These are phyloP conservation scores for Globisporangium emineosum DNA, from an alignment of 352 stramenopile species.

Conservation along the genomic window DNA sequence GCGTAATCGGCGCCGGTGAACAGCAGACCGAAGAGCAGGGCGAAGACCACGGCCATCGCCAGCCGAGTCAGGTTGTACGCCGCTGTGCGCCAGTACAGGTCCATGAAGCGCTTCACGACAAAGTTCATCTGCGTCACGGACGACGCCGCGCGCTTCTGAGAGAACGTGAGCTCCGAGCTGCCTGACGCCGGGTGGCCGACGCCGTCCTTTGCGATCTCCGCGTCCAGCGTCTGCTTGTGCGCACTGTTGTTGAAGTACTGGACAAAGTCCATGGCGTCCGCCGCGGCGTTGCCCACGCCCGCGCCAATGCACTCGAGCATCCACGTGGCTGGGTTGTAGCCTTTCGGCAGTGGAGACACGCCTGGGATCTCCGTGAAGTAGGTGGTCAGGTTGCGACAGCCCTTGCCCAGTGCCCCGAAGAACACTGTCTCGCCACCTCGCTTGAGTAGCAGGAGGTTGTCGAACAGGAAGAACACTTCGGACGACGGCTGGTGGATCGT, in stretches of 20 bases:
- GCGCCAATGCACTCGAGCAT: slow-evolving; percentile 26
- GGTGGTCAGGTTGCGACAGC: neutral
- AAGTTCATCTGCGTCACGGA: slow-evolving; percentile 6
- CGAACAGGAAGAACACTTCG: slow-evolving; percentile 89
- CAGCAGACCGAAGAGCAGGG: slow-evolving; percentile 36
- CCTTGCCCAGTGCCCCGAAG: slow-evolving; percentile 17
- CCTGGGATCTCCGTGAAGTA: neutral
- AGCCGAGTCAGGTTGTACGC: slow-evolving; percentile 83
- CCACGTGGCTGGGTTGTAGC: slow-evolving; percentile 38
- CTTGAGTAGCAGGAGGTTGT: slow-evolving; percentile 74
- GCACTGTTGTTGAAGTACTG: neutral
- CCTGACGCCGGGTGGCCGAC: neutral
- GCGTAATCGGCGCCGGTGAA: slow-evolving; percentile 40
- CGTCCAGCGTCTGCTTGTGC: neutral
- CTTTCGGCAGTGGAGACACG: slow-evolving; percentile 5
- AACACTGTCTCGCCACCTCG: slow-evolving; percentile 30
- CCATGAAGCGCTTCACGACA: slow-evolving; percentile 26
- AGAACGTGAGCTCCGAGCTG: slow-evolving; percentile 1
- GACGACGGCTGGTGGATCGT: slow-evolving; percentile 92
- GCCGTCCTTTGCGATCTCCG: neutral
- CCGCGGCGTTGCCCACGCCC: slow-evolving; percentile 12
- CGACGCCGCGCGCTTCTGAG: slow-evolving; percentile 3
- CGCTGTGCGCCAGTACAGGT: slow-evolving; percentile 85
- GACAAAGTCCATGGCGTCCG: neutral
- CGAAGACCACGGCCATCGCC: slow-evolving; percentile 31